Base-by-base conservation (phyloP, 2,329 filamentous ascomycete genomes). In the Fusarium lateritium region DNA sequence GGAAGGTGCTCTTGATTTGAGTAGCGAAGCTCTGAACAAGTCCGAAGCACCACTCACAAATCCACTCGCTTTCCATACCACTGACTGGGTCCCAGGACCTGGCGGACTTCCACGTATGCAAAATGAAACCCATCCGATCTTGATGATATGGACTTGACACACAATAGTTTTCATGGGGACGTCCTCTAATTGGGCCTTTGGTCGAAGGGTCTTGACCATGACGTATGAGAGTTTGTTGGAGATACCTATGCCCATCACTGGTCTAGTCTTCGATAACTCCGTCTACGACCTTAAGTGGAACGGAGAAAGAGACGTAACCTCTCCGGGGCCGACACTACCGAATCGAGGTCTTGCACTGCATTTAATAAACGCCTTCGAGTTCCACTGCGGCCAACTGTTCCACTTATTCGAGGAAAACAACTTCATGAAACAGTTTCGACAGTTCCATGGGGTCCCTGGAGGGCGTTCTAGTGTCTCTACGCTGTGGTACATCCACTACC, bases 141-240 rank as follows among this genome's bases (percentile, higher is more conserved):
- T 19, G 19, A 19, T 19, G 19, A 19, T 19, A 19, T 19, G 19
- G 19, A 31, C 28, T 2, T n/a, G 7, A 3, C n/a, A 3, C 13
- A 3, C 5, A 33, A 22, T 7, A 70, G 67, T 68, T 3, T 71
- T 70, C 11, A 70, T 70, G 67, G 67, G 67, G 3, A 70, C 58
- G 8, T 70, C 67, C 1, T 70, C 67, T 2, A 70, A 70, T 8
- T 70, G 67, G 67, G 68, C 67, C 4, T 70, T 70, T n/a, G 63
- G 67, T 19, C 64, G 62, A n/a, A 40, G 67, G 43, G 67, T 71
- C 17, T 6, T 70, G 2, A 71, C 58, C 26, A 70, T 70, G 68
- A 71, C 64, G 13, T 53, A 70, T 7, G 64, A 70, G 3, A 52
- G 67, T 14, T 34, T 71, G 17, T 62, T 26, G 5, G 64, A 64